A percentile compares a stretch with the other conserved stretches of the same genome.
These are phyloP conservation scores for Ophiocordyceps camponoti-saundersi DNA, from an alignment of 2,329 filamentous ascomycete species.

Conservation along the genomic window DNA sequence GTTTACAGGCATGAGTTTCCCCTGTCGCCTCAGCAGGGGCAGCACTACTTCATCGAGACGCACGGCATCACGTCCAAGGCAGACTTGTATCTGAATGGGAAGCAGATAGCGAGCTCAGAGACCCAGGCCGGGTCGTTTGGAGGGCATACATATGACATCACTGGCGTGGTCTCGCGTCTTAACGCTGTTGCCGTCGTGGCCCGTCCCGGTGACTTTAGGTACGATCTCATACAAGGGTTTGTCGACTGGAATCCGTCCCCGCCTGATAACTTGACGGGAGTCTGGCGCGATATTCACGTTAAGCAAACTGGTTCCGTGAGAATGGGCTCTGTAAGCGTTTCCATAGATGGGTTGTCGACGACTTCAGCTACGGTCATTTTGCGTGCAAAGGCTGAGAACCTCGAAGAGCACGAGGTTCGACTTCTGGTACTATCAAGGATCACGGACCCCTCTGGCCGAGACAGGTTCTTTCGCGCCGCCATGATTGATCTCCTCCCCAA, in stretches of 20 bases:
- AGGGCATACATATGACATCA: conserved; percentile 38
- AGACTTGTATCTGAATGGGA: conserved; percentile 42
- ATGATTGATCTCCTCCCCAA: conserved; percentile 18
- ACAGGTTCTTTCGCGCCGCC: conserved; percentile 11
- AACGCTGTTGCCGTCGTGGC: conserved; percentile 37
- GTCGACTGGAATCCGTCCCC: conserved; percentile 20
- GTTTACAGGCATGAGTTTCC: conserved; percentile 37
- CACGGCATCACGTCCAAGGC: conserved; percentile 43
- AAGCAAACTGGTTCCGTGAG: conserved; percentile 34
- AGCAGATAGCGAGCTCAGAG: conserved; percentile 27
- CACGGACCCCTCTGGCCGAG: conserved; percentile 12
- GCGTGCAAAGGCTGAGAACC: conserved; percentile 19
- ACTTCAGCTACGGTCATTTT: conserved; percentile 19
- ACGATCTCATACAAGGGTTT: conserved; percentile 34
- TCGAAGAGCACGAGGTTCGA: conserved; percentile 20
- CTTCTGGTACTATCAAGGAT: conserved; percentile 18
- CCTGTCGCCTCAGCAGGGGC: conserved; percentile 12
- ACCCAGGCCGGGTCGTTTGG: conserved; percentile 38
- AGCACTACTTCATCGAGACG: conserved; percentile 35
- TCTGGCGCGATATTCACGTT: conserved; percentile 42
- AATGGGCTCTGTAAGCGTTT: conserved; percentile 25
- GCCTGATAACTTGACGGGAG: conserved; percentile 43
- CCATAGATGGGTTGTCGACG: conserved; percentile 14
- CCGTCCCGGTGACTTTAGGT: conserved; percentile 40
- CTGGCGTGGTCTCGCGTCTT: conserved; percentile 17